Evolutionary conservation across 2,329 filamentous ascomycete genomes (phyloP), one percentile per base, ranked within the genome.

Genomic region (Nothophoma quercina): DNA sequence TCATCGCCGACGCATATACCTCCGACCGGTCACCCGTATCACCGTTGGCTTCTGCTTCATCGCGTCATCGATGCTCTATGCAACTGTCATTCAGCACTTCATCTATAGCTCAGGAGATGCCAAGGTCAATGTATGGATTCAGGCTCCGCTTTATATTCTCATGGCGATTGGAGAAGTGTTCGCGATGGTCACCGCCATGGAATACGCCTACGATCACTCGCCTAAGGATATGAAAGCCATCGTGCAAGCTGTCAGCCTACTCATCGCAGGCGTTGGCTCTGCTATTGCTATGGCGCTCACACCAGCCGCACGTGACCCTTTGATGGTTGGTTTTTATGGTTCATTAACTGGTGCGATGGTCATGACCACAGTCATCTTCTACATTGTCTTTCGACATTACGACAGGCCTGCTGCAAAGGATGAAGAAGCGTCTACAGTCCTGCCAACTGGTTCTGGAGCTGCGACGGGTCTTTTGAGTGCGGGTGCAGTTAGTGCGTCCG

Each of bases 131-230:
- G 70, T 79, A 2, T 78, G 75, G 70, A 46, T 75, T 0, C 76
- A 79, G 41, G 48, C 72, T 1, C 77, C 77, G 0, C 53, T 75
- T 0, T 79, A 77, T 52, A 60, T 78, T 18, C 52, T 74, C 7
- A 65, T 77, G 0, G 74, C 76, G 0, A 53, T 75, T 4, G 74
- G 72, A 0, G 79, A 81, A 59, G 75, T 80, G 9, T 74, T 81
- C 16, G 72, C 73, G 0, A 67, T 75, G 39, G 72, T 75, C 12
- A 78, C 78, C 0, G 72, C 68, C 1, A 71, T 72, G 29, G 78
- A 80, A 54, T 79, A 77, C 44, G 72, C 75, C 0, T 80, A 80
- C 58, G 70, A 67, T 30, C 64, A 78, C 23, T 74, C 78, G 0
- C 78, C 78, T 0, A 70, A 71, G 25, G 67, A 71, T 10, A 79